Evolutionary conservation across 805 yeast genomes (phyloP).

Genomic region (Pichia sporocuriosa): DNA sequence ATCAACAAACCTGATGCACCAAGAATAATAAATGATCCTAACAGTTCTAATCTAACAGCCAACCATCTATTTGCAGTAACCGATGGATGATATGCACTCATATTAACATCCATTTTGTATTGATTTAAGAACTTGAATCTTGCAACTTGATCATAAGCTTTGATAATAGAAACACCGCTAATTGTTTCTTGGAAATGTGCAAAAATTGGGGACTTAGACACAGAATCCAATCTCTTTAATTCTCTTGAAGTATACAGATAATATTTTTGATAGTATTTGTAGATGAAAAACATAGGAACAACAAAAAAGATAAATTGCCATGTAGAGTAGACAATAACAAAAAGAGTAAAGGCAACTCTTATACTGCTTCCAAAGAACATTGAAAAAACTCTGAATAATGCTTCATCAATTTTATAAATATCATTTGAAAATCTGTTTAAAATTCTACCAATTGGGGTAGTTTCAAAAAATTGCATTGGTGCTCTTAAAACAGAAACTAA

Average conservation of each 20-base stretch:
- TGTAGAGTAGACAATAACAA: conserved; percentile 78
- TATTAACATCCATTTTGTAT: conserved; percentile 71
- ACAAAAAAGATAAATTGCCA: conserved; percentile 77
- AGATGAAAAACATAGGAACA: conserved; percentile 59
- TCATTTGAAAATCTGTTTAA: conserved; percentile 89
- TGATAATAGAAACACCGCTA: conserved; percentile 66
- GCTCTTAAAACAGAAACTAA: conserved; percentile 67
- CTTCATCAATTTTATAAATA: conserved; percentile 81
- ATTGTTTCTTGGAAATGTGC: conserved; percentile 82
- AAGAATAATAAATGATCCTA: conserved; percentile 84
- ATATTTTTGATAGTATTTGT: conserved; percentile 68
- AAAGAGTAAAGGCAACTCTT: conserved; percentile 66
- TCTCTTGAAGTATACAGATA: conserved; percentile 75
- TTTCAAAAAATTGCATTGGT: conserved; percentile 93
- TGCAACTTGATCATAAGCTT: conserved; percentile 62
- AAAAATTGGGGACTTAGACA: conserved; percentile 71
- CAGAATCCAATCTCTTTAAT: conserved; percentile 73
- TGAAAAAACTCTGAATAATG: conserved; percentile 60
- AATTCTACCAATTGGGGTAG: conserved; percentile 91
- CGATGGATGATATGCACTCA: conserved; percentile 89
- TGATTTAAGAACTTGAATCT: conserved; percentile 62
- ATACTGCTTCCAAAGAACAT: conserved; percentile 57
- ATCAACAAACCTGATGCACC: conserved; percentile 82
- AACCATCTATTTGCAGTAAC: conserved; percentile 95
- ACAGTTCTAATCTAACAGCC: conserved; percentile 85